Evolutionary conservation across 495 filamentous ascomycete species (phyloP).

Genomic region (Delitschia confertaspora): DNA sequence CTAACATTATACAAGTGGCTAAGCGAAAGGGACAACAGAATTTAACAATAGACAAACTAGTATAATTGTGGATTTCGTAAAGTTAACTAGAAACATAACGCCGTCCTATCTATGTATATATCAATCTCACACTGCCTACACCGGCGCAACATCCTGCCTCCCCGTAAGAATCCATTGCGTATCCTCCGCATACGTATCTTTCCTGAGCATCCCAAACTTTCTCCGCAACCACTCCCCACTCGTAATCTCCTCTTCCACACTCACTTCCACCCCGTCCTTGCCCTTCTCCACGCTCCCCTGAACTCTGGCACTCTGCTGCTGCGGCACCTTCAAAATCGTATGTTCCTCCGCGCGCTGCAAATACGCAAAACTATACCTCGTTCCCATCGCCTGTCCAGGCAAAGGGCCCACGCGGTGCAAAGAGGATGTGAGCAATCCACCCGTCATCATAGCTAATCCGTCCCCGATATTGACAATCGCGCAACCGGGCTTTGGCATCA

Average conservation of each 20-base stretch:
- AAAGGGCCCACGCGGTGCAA: conserved; percentile 35
- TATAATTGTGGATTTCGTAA: too few relatives aligned
- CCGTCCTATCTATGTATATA: too few relatives aligned
- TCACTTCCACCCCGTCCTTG: neutral
- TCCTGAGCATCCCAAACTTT: too few relatives aligned
- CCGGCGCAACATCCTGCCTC: too few relatives aligned
- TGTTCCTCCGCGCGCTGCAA: conserved; percentile 30
- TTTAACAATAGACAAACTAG: too few relatives aligned
- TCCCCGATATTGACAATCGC: conserved; percentile 40
- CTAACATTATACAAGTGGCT: too few relatives aligned
- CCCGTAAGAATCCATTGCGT: too few relatives aligned
- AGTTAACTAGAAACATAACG: too few relatives aligned
- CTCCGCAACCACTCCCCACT: too few relatives aligned
- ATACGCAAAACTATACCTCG: conserved; percentile 33
- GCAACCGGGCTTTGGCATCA: conserved; percentile 32
- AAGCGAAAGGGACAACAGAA: too few relatives aligned
- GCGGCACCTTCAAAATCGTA: conserved; percentile 17
- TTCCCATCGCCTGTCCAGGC: conserved; percentile 31
- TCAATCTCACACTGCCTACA: too few relatives aligned
- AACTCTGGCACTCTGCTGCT: neutral
- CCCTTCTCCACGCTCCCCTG: neutral
- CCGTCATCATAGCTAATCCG: conserved; percentile 36
- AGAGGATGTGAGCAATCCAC: conserved; percentile 31
- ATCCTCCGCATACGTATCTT: too few relatives aligned
- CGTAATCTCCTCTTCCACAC: neutral